Percentiles rank a stretch among this genome's conserved stretches.
phyloP scores from a whole-genome alignment of 1,139 yeast species.

The Sugiyamaella pinicola region DNA sequence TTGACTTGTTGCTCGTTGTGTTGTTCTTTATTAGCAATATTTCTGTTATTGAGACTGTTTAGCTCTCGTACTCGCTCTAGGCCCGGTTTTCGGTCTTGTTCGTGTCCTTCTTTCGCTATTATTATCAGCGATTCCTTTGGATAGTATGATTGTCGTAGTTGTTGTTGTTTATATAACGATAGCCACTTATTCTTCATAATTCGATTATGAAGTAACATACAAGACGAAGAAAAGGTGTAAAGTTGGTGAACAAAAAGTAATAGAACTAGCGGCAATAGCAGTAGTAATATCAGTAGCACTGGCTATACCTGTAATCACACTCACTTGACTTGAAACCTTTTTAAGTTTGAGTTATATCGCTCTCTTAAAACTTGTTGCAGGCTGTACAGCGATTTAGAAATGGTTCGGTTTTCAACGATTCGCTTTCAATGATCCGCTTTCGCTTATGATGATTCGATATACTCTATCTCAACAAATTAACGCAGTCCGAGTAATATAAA shows the following conservation, averaged over 20 bases:
- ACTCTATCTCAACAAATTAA: too few species aligned
- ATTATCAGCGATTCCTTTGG: constrained; percentile 14
- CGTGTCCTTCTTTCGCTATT: constrained; percentile 1
- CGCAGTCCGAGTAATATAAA: too few species aligned
- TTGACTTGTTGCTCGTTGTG: too few species aligned
- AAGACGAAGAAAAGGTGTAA: not conserved
- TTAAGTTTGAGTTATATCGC: too few species aligned
- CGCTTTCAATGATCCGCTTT: too few species aligned
- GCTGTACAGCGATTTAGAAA: too few species aligned
- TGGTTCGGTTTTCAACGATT: too few species aligned
- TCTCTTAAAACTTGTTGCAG: too few species aligned
- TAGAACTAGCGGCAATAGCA: not conserved
- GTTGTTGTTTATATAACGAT: constrained; percentile 12
- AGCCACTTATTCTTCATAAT: constrained; percentile 15
- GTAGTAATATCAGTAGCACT: not conserved
- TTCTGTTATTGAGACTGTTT: too few species aligned
- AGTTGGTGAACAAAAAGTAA: not conserved
- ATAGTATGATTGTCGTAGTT: constrained; percentile 10
- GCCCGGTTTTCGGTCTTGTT: not conserved
- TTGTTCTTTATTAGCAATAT: not conserved
- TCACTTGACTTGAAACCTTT: not conserved
- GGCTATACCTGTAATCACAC: not conserved
- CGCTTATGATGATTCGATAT: too few species aligned
- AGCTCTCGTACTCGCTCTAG: not conserved
- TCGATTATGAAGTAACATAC: constrained; percentile 2